Evolutionary conservation across 1,284 basidiomycete species (phyloP).

Genomic region (Uromyces viciae-fabae): DNA sequence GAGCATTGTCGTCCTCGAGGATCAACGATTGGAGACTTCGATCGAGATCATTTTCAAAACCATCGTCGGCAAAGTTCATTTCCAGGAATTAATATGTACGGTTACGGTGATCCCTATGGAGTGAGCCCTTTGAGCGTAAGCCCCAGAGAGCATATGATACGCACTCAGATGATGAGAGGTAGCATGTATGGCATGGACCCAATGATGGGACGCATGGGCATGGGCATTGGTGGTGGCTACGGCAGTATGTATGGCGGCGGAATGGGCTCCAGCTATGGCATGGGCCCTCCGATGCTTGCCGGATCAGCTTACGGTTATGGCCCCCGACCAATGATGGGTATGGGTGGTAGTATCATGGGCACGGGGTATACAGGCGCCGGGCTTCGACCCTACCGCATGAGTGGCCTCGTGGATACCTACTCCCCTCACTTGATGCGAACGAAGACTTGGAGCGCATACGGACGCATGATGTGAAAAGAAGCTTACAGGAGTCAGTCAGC

Average conservation of each 20-base stretch:
- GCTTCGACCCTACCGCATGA: constrained; percentile 13
- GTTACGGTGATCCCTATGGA: constrained; percentile 5
- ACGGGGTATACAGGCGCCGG: background rate
- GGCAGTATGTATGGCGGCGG: constrained; percentile 25
- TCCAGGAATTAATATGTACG: background rate
- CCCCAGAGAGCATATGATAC: constrained; percentile 24
- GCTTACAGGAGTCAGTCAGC: background rate
- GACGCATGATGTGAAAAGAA: background rate
- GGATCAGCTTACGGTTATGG: constrained; percentile 14
- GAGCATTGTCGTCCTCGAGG: constrained; percentile 28
- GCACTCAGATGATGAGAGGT: constrained; percentile 30
- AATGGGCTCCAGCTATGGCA: constrained; percentile 13
- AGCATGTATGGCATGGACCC: constrained; percentile 16
- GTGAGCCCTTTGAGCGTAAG: constrained; percentile 11
- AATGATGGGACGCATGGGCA: constrained; percentile 18
- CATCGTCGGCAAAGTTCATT: constrained; percentile 3
- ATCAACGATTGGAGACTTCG: constrained; percentile 18
- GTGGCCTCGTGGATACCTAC: constrained; percentile 30
- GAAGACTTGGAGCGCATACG: constrained; percentile 40
- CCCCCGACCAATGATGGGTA: constrained; percentile 6
- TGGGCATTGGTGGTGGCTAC: constrained; percentile 8
- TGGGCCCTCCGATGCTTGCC: constrained; percentile 1
- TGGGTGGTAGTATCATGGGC: background rate
- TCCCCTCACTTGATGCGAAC: constrained; percentile 30
- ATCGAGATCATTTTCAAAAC: background rate